Percentiles rank a stretch among this genome's conserved stretches.
Conservation (phyloP, 2,329 filamentous ascomycete genomes). For the Diplodia mutila region DNA sequence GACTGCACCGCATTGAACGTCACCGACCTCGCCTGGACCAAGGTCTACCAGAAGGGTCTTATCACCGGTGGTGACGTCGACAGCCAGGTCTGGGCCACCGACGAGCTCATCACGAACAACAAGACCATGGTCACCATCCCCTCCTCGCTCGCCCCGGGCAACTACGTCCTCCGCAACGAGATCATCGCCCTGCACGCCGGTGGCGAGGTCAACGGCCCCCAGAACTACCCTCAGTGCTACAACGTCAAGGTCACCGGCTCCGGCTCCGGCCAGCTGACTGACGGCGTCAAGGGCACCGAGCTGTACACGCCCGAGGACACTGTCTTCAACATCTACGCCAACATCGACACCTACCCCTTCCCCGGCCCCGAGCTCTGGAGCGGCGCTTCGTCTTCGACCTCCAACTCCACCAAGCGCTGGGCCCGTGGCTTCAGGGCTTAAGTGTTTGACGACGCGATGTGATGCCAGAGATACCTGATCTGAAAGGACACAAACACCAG, state of each 20-base stretch:
- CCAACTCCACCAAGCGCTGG: constrained; percentile 2
- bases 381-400: constrained; percentile 4
- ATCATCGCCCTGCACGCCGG: constrained; percentile 41
- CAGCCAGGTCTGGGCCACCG: constrained; percentile 41
- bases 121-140: constrained; percentile 39
- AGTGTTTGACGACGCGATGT: neutral
- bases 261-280: constrained; percentile 32
- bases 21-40: constrained; percentile 39
- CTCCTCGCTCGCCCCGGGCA: constrained; percentile 37
- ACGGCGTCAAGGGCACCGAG: constrained; percentile 38
- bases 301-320: constrained; percentile 35
- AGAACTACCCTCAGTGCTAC: constrained; percentile 43
- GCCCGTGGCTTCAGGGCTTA: constrained; percentile 6
- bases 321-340: constrained; percentile 26
- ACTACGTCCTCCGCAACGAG: constrained; percentile 43
- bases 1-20: constrained; percentile 40
- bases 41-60: constrained; percentile 39
- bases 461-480: neutral
- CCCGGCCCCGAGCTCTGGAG: constrained; percentile 24
- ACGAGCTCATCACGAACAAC: constrained; percentile 30
- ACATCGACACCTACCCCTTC: constrained; percentile 18
- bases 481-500: neutral
- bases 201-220: constrained; percentile 36
- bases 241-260: constrained; percentile 41
- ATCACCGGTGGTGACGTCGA: constrained; percentile 40